Base-by-base conservation (phyloP, 2,329 filamentous ascomycete species). In the Stagonosporopsis vannaccii region DNA sequence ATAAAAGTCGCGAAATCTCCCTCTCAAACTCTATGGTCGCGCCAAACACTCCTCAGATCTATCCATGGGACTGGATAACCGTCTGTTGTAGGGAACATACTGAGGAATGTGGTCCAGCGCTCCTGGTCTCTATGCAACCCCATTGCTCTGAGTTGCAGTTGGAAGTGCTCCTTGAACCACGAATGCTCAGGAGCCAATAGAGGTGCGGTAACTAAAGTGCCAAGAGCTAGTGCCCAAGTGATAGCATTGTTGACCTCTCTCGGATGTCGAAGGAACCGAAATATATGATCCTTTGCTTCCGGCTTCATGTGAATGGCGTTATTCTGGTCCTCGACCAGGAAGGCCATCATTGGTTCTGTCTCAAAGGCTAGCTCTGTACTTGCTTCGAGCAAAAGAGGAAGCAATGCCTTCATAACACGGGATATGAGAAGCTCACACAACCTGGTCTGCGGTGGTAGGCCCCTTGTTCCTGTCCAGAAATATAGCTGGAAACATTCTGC, bases 401-500 rank as follows among this genome's bases (percentile, higher is more conserved):
- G 42, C 13, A 66, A 28, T 9, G 65, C 62, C 23, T 55, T 56
- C 55, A 65, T 66, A 7, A 66, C 30, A 3, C 64, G 58, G 25
- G 52, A 48, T 30, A 65, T 26, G 11, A 67, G 50, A 3, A 61
- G 58, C 35, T 67, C 62, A 39, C 61, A 67, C 6, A 67, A 28
- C 17, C 58, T 56, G 4, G 64, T 63, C 17, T 62, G 56, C 9
- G 59, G 61, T 7, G 67, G 61, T 11, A 67, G 33, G 2, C 28
- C 20, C n/a, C 65, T 28, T 1, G 58, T 49, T 3, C 61, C 59
- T 7, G 56, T 60, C 59, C 62, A 66, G 36, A 64, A 57, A 42
- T 61, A 66, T 8, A 68, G 30, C 22, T 68, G 65, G 22, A 60
- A 66, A 6, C 50, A 47, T 25, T 66, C 61, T 12, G 59, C 51